Conservation (phyloP, 371 early-diverging fungal species). For the Nematocida displodere region DNA sequence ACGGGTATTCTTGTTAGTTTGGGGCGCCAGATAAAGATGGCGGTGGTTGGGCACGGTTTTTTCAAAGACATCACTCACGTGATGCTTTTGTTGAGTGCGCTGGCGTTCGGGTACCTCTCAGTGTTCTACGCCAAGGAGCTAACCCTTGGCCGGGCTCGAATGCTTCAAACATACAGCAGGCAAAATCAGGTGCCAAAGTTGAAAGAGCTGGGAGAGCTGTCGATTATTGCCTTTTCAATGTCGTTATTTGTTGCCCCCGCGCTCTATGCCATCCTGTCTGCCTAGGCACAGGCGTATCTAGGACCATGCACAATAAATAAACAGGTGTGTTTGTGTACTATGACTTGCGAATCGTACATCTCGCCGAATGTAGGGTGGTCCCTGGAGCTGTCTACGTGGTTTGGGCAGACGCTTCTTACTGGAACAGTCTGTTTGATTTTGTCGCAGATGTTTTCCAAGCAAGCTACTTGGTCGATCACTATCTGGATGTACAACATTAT, state of each 20-base stretch:
- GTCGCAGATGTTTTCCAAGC: conserved; percentile 42
- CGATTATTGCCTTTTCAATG: background rate
- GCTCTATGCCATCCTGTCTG: background rate
- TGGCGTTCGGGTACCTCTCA: too few species aligned
- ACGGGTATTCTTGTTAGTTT: too few species aligned
- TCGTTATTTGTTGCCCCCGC: background rate
- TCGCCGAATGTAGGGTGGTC: conserved; percentile 51
- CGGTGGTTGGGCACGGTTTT: too few species aligned
- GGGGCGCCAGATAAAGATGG: too few species aligned
- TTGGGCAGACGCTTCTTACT: conserved; percentile 44
- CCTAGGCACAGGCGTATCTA: background rate
- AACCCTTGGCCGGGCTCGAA: background rate
- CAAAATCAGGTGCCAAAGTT: background rate
- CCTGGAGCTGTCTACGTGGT: conserved; percentile 48
- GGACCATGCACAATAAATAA: background rate
- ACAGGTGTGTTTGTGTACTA: conserved; percentile 1
- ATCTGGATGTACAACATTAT: conserved; percentile 62
- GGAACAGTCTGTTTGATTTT: conserved; percentile 49
- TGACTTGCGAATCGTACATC: conserved; percentile 51
- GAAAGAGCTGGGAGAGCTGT: background rate
- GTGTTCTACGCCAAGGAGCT: too few species aligned
- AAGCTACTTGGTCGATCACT: conserved; percentile 55
- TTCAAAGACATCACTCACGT: too few species aligned
- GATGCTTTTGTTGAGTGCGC: too few species aligned
- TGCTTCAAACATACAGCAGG: background rate